Evolutionary conservation across 2,329 filamentous ascomycete genomes (phyloP).

Genomic region (Neoascochyta sp.): DNA sequence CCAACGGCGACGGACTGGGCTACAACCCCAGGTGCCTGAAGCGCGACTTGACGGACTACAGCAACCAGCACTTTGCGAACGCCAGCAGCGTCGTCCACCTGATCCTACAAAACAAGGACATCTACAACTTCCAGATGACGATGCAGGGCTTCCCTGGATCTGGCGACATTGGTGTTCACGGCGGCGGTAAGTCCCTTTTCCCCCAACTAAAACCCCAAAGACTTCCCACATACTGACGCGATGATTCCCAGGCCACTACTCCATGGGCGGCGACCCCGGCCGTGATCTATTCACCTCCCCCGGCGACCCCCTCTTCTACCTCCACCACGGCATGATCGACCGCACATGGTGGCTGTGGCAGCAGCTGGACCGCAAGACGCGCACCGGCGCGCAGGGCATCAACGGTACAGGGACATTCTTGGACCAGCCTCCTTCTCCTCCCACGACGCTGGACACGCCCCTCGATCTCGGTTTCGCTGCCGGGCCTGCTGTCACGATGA

Average conservation of each 20-base stretch:
- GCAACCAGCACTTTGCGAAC: slow-evolving; percentile 22
- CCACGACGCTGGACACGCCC: slow-evolving; percentile 46
- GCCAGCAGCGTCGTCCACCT: slow-evolving; percentile 19
- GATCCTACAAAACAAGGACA: slow-evolving; percentile 20
- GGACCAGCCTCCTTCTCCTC: slow-evolving; percentile 41
- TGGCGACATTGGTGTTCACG: slow-evolving; percentile 28
- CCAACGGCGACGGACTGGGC: slow-evolving; percentile 17
- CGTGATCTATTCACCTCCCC: slow-evolving; percentile 26
- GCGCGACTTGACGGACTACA: slow-evolving; percentile 21
- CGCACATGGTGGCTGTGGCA: slow-evolving; percentile 42
- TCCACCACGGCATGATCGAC: slow-evolving; percentile 47
- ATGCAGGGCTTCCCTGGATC: slow-evolving; percentile 29
- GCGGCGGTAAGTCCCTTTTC: slow-evolving; percentile 25
- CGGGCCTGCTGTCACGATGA: slow-evolving; percentile 16
- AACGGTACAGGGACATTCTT: slow-evolving; percentile 47
- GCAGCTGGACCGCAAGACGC: slow-evolving; percentile 39
- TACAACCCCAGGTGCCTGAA: slow-evolving; percentile 28
- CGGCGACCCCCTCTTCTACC: slow-evolving; percentile 43
- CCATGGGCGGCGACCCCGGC: slow-evolving; percentile 43
- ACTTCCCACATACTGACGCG: slow-evolving; percentile 39
- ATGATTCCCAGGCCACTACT: slow-evolving; percentile 44
- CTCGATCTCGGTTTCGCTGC: slow-evolving; percentile 42
- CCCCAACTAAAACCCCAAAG: too few species aligned
- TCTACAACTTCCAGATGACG: slow-evolving; percentile 28
- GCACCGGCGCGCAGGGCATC: slow-evolving; percentile 33